phyloP scores from a whole-genome alignment of 495 filamentous ascomycete species.

The Talaromyces thailandensis region DNA sequence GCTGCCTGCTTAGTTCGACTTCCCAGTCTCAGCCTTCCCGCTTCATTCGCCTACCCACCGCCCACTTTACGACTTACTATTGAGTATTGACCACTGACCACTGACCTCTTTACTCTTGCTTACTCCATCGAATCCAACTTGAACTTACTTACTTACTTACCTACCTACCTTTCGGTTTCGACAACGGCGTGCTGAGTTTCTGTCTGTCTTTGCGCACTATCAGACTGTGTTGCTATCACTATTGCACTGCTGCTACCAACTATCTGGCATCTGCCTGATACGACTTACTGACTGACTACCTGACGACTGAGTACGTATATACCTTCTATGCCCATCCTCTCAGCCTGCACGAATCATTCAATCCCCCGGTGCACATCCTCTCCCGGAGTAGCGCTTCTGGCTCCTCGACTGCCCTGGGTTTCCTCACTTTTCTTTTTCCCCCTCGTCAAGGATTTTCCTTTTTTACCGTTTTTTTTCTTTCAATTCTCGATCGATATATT shows the following conservation, averaged over 20 bases:
- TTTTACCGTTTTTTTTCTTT: neutral
- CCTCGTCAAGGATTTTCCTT: neutral
- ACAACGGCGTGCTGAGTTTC: neutral
- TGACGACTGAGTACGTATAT: neutral
- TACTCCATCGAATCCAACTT: neutral
- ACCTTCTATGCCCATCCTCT: neutral
- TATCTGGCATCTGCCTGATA: neutral
- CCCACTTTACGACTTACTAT: neutral
- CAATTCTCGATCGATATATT: neutral
- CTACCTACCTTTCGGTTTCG: neutral
- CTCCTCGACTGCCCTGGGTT: neutral
- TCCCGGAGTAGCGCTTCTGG: neutral
- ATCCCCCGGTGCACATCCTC: neutral
- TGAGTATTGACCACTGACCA: neutral
- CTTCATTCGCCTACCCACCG: conserved; percentile 2
- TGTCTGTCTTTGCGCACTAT: too few relatives aligned
- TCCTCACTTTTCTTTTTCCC: neutral
- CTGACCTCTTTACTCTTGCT: neutral
- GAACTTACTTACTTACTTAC: neutral
- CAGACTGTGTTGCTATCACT: neutral
- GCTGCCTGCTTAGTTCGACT: neutral
- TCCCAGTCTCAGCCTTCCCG: conserved; percentile 4
- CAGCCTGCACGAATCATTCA: neutral
- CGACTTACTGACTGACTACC: neutral
- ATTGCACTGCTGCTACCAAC: neutral